phyloP scores from a whole-genome alignment of 2,329 filamentous ascomycete species.

The Claviceps sorghi region DNA sequence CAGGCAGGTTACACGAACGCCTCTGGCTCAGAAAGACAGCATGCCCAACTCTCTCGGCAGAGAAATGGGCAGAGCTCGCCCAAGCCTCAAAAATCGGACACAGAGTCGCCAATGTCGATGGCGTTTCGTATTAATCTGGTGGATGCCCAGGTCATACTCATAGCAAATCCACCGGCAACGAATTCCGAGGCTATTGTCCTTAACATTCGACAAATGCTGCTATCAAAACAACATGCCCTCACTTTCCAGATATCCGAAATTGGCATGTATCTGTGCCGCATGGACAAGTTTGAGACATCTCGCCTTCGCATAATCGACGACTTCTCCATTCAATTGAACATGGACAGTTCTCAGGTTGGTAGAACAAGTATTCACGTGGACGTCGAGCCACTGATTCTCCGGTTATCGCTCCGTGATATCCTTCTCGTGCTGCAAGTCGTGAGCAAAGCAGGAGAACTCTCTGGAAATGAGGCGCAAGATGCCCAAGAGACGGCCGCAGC shows the following conservation, averaged over 20 bases:
- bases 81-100: conserved; percentile 2
- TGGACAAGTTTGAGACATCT: conserved; percentile 92
- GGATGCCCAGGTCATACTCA: conserved; percentile 89
- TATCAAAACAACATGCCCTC: conserved; percentile 86
- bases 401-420: conserved; percentile 87
- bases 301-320: conserved; percentile 88
- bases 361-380: conserved; percentile 72
- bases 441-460: conserved; percentile 78
- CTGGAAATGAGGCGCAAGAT: conserved; percentile 42
- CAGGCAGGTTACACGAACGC: conserved; percentile 28
- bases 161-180: conserved; percentile 79
- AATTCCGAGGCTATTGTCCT: conserved; percentile 94
- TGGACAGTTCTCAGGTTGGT: conserved; percentile 54
- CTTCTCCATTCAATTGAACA: conserved; percentile 78
- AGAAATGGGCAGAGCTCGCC: conserved; percentile 6
- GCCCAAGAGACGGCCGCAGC: conserved; percentile 27
- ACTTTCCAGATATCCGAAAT: conserved; percentile 88
- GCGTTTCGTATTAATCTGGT: conserved; percentile 89
- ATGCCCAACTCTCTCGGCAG: conserved; percentile 15
- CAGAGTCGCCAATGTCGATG: conserved; percentile 44
- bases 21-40: conserved; percentile 16
- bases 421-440: conserved; percentile 86
- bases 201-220: conserved; percentile 79
- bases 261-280: conserved; percentile 96
- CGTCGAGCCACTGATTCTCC: conserved; percentile 78